Base-by-base conservation (phyloP, 257 asterid genomes). In the Primulina tabacum region DNA sequence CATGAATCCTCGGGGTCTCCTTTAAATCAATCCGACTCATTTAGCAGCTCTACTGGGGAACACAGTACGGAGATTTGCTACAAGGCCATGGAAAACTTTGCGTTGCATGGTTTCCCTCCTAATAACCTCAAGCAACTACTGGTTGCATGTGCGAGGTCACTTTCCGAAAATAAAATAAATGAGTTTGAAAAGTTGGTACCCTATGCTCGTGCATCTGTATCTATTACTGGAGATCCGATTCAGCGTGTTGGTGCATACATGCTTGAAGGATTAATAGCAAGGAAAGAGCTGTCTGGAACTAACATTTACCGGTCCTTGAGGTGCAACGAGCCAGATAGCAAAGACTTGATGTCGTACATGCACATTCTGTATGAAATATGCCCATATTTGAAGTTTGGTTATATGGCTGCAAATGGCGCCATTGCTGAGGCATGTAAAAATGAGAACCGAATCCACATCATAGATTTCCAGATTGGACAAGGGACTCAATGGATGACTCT, bases 371-470 rank as follows among this genome's bases (percentile, higher is more conserved):
- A 92, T 14, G 98, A 90, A 74, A 72, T 88, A 53, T 90, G 98
- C n/a, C 98, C 97, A 21, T 92, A 90, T 78, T 67, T 92, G 67
- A 92, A 92, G 60, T 92, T 90, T 32, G 98, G 98, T 8, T 92
- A 92, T 65, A 90, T 92, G 98, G 97, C 95, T 24, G 98, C 98
- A 10, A 92, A 88, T 29, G 98, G 98, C 8, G 98, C 97, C 8
- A 90, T 92, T 24, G 98, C 98, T 0, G 96, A 92, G 60, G 95
- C 95, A 7, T 88, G 95, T 67, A 88, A 84, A 69, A 81, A 80
- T 32, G 98, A 84, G 83, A 92, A 90, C 59, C 82, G 73, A 1
- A 92, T 92, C 81, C 98, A 92, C 83, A 92, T 92, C 37, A 72
- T 92, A 1, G 98, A 90, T 79, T 92, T 86, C 80, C 98, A 92